Evolutionary conservation across 805 yeast species (phyloP).

Genomic region (Saturnispora bothae): DNA sequence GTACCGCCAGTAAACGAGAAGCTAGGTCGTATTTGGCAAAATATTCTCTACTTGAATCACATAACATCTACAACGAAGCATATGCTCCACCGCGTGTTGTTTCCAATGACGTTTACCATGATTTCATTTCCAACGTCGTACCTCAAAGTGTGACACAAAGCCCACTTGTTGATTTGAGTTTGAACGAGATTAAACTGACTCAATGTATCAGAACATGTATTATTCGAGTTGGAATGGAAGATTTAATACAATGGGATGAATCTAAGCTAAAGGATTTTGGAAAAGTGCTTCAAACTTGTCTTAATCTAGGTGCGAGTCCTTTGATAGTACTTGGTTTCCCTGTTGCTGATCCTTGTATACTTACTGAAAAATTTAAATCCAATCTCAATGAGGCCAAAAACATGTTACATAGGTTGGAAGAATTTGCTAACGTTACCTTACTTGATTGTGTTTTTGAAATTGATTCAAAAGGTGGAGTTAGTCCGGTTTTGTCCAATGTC

Average conservation of each 20-base stretch:
- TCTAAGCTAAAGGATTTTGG: constrained; percentile 4
- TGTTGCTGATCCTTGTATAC: constrained; percentile 15
- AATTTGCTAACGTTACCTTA: constrained; percentile 17
- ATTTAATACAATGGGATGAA: constrained; percentile 19
- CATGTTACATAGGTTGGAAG: constrained; percentile 3
- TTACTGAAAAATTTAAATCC: neutral
- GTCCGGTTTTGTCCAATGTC: constrained; percentile 27
- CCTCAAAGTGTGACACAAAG: constrained; percentile 12
- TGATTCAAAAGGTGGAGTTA: constrained; percentile 11
- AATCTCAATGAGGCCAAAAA: constrained; percentile 13
- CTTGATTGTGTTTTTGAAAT: constrained; percentile 30
- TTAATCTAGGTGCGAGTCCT: constrained; percentile 54
- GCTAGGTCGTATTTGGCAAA: constrained; percentile 70
- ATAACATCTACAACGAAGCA: constrained; percentile 21
- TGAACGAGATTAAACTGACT: constrained; percentile 22
- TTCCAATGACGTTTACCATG: constrained; percentile 9
- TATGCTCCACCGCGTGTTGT: neutral
- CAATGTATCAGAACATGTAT: constrained; percentile 44
- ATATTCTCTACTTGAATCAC: constrained; percentile 40
- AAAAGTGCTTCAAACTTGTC: constrained; percentile 8
- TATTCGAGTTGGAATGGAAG: constrained; percentile 36
- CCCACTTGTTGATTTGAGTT: neutral
- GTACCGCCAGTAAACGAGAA: constrained; percentile 91
- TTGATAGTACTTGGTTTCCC: constrained; percentile 45
- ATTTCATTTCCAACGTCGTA: constrained; percentile 10